phyloP scores from a whole-genome alignment of 257 asterid genomes.

The Phtheirospermum japonicum region DNA sequence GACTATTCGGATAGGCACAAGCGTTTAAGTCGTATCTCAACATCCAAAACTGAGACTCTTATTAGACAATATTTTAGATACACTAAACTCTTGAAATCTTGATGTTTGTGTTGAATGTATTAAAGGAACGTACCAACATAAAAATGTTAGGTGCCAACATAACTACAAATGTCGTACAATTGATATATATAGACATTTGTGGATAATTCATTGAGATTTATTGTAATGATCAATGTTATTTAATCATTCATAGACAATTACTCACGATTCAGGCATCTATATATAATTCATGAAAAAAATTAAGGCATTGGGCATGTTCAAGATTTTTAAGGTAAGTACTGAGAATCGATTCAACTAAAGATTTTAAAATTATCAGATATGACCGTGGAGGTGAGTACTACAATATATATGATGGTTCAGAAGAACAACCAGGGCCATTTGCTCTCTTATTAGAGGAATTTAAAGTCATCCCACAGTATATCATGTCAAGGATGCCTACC shows the following conservation, averaged over 20 bases:
- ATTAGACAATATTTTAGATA: no score
- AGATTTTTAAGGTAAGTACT: no score
- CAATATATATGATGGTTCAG: not conserved
- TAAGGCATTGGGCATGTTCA: not conserved
- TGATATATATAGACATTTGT: not conserved
- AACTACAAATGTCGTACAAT: not conserved
- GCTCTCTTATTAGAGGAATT: not conserved
- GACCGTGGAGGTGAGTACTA: not conserved
- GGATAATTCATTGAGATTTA: not conserved
- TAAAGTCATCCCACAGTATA: not conserved
- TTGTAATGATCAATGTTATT: not conserved
- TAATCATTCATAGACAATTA: not conserved
- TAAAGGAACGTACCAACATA: no score
- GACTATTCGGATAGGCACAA: no score
- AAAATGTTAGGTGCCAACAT: no score
- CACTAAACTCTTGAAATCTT: no score
- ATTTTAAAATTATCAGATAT: not conserved
- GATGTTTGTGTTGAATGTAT: no score
- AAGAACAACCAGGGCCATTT: not conserved
- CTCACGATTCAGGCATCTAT: not conserved
- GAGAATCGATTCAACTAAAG: not conserved
- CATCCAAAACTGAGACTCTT: no score
- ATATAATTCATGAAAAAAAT: not conserved
- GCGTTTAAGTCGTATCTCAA: no score
- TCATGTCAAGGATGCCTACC: not conserved